Evolutionary conservation across 31 red algal species (phyloP).

Genomic region (Pterothamnion heteromorphum): DNA sequence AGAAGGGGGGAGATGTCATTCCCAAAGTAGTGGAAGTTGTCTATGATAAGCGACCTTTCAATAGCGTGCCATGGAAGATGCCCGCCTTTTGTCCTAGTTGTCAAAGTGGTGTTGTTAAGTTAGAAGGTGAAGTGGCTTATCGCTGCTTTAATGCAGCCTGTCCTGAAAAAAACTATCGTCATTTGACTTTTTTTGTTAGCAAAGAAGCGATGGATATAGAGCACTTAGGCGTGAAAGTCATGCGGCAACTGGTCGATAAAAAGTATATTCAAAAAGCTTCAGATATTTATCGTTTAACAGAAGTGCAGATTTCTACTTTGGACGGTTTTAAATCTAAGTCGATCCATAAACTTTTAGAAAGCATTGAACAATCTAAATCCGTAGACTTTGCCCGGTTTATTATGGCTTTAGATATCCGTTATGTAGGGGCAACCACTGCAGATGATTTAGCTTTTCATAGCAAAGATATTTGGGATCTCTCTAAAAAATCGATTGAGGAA

Average conservation of each 20-base stretch:
- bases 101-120: no score
- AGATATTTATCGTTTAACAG: conserved; percentile 64
- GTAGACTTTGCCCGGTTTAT: conserved; percentile 55
- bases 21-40: conserved; percentile 49
- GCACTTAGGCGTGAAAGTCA: no score
- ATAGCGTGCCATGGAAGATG: no score
- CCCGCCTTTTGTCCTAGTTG: no score
- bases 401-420: conserved; percentile 59
- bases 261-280: neutral
- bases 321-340: conserved; percentile 57
- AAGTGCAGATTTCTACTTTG: conserved; percentile 52
- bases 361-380: conserved; percentile 42
- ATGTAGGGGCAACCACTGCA: conserved; percentile 57
- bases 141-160: no score
- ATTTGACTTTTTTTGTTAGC: no score
- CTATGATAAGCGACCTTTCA: no score
- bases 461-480: conserved; percentile 10
- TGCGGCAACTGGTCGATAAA: no score
- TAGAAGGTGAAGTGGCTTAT: no score
- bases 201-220: no score
- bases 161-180: no score
- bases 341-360: conserved; percentile 43
- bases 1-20: conserved; percentile 76
- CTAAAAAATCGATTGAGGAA: conserved; percentile 7
- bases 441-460: conserved; percentile 48